Conservation (phyloP, 305 asterid genomes). For the Fraxinus xanthoxyloides region DNA sequence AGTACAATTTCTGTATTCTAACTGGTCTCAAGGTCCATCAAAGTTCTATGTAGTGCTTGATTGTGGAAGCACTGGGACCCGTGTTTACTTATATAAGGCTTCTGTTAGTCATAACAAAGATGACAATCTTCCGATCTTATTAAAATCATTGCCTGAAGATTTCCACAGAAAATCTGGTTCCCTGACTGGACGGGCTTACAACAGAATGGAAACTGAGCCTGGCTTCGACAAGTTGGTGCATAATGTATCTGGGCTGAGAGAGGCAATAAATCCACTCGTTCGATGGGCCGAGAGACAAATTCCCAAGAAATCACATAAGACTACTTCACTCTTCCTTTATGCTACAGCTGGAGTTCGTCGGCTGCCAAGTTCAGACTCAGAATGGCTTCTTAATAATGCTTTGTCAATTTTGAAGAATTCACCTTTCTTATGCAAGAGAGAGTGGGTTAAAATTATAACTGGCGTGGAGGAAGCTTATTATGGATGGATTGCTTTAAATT, state of each 20-base stretch:
- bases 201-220: constrained; percentile 96
- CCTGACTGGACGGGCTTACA: constrained; percentile 76
- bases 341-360: constrained; percentile 69
- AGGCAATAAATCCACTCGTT: constrained; percentile 56
- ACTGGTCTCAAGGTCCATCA: constrained; percentile 57
- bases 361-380: constrained; percentile 56
- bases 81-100: constrained; percentile 85
- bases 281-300: constrained; percentile 61
- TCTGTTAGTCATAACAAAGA: constrained; percentile 50
- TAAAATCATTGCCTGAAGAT: constrained; percentile 81
- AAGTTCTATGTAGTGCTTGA: constrained; percentile 79
- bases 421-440: constrained; percentile 48
- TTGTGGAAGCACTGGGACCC: constrained; percentile 99
- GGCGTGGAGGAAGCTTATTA: constrained; percentile 64
- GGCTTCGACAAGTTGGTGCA: constrained; percentile 91
- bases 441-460: constrained; percentile 55
- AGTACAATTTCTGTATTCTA: constrained; percentile 48
- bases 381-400: constrained; percentile 59
- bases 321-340: constrained; percentile 58
- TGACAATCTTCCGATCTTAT: constrained; percentile 54
- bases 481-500: constrained; percentile 64
- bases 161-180: constrained; percentile 49
- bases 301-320: constrained; percentile 39
- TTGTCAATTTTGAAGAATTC: constrained; percentile 49
- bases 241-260: constrained; percentile 60